Evolutionary conservation across 1,284 basidiomycete species (phyloP), one percentile per base, ranked within the genome.

Genomic region (Pseudozyma hubeiensis): DNA sequence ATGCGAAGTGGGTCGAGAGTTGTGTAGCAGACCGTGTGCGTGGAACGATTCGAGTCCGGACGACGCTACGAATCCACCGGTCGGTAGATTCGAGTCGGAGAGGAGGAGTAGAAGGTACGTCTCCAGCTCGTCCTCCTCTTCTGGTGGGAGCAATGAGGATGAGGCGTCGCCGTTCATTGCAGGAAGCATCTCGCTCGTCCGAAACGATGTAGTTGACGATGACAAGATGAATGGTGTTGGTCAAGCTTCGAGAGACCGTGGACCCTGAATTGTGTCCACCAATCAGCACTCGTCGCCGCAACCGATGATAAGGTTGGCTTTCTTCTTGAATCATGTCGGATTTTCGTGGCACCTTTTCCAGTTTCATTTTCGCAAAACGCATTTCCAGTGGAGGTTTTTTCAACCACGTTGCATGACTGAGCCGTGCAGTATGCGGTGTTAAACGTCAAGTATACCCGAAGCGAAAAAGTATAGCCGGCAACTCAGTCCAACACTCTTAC

Each of bases 11-110:
- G 62, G 51, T 0, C 48, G 51, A 10, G 52, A 29, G 33, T 66
- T 61, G 41, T 74, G 71, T 16, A 83, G 70, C 78, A 95, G 92
- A 0, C 94, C 95, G 84, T 99, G 96, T 40, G 92, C 91, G 35
- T 89, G 85, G 82, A 91, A 95, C 0, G 93, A 93, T 82, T 99
- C 96, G 57, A 98, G 88, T 0, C 96, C 96, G 1, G 93, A 90
- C 0, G 94, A 95, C 0, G 94, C 92, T 53, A 96, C 92, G 80
- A 96, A 96, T 0, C 93, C 91, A 34, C 93, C 93, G 0, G 82
- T 84, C 7, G 82, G 82, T 16, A 83, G 53, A 51, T 84, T 84
- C n/a, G 80, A 82, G 47, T 84, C 82, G 24, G 67, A 69, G 5
- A 84, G 72, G 0, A 84, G 61, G 17, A 80, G 73, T 10, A 83